Evolutionary conservation across 768 basidiomycete genomes (phyloP).

Genomic region (Porpolomopsis calyptriformis): DNA sequence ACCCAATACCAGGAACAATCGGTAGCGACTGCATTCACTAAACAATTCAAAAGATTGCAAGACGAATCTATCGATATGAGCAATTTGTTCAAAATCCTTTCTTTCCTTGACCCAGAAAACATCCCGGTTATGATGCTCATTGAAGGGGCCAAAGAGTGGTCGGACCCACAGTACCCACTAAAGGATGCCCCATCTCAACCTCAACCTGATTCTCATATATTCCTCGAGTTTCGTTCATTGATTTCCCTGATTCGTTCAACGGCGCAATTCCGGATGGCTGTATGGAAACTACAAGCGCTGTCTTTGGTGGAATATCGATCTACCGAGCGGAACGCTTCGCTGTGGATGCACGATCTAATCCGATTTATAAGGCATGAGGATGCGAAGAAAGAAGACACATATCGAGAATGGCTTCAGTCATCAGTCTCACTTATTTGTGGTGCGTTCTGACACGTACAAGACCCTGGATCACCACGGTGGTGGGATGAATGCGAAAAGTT

Average conservation of each 20-base stretch:
- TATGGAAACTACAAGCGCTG: not conserved
- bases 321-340: not conserved
- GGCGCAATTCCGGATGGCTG: not conserved
- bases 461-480: not conserved
- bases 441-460: not conserved
- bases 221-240: not conserved
- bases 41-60: not conserved
- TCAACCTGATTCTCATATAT: no score
- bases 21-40: not conserved
- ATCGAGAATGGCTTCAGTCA: not conserved
- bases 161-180: no score
- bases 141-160: not conserved
- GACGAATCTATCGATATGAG: not conserved
- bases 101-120: not conserved
- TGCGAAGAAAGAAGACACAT: not conserved
- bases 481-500: not conserved
- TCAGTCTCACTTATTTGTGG: not conserved
- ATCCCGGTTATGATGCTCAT: not conserved
- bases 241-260: not conserved
- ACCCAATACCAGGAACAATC: not conserved
- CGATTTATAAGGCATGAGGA: not conserved
- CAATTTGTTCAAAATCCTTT: not conserved
- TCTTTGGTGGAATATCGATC: not conserved
- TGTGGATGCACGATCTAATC: not conserved
- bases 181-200: no score